phyloP scores from a whole-genome alignment of 2,329 filamentous ascomycete species.

The Pseudocercospora musae region DNA sequence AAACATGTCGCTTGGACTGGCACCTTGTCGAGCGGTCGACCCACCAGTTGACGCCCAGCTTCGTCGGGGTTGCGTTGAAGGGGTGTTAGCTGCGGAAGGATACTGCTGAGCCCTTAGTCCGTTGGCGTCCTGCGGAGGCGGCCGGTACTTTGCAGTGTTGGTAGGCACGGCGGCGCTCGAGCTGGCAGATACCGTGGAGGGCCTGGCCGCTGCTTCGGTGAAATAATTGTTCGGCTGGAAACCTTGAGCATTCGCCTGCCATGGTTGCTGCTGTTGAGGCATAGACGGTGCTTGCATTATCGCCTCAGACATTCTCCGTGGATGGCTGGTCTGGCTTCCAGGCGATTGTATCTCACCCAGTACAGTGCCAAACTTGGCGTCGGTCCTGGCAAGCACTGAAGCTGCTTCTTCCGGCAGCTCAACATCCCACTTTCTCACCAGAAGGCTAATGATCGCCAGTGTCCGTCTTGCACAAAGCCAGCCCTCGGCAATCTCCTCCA shows the following conservation, averaged over 20 bases:
- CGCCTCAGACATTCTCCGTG: conserved; percentile 12
- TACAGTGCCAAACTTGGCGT: conserved; percentile 75
- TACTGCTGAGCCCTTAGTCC: conserved; percentile 26
- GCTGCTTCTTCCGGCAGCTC: conserved; percentile 81
- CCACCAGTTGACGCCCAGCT: conserved; percentile 7
- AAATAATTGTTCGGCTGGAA: neutral
- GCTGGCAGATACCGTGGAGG: neutral
- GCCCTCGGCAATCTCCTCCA: conserved; percentile 92
- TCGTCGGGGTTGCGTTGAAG: conserved; percentile 13
- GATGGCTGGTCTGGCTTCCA: conserved; percentile 6
- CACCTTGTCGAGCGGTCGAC: conserved; percentile 27
- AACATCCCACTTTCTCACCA: conserved; percentile 86
- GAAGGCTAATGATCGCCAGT: conserved; percentile 76
- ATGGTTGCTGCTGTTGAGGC: conserved; percentile 7
- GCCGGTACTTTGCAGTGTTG: conserved; percentile 17
- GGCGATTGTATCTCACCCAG: conserved; percentile 57
- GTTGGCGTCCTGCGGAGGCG: conserved; percentile 24
- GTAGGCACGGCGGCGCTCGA: conserved; percentile 10
- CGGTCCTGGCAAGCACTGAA: conserved; percentile 70
- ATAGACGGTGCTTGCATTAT: conserved; percentile 8
- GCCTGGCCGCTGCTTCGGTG: neutral
- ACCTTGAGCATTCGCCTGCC: conserved; percentile 5
- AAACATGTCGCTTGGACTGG: conserved; percentile 53
- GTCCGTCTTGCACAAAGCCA: conserved; percentile 89
- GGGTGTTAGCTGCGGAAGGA: conserved; percentile 22